phyloP scores from a whole-genome alignment of 164 flowering plant genomes.

The Tetrastigma voinierianum region DNA sequence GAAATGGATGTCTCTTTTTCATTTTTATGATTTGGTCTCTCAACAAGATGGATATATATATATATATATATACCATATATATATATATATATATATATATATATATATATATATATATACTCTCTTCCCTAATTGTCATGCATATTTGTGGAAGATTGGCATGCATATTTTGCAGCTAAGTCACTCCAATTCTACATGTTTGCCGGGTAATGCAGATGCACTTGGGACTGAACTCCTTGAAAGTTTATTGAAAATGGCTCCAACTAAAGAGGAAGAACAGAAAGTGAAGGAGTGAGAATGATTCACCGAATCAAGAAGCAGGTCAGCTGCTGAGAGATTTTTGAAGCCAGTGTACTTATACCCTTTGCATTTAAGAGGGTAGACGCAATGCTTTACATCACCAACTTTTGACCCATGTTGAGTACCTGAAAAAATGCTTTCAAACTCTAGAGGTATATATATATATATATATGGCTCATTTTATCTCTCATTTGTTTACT shows the following conservation, averaged over 20 bases:
- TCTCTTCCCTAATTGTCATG: too few species aligned
- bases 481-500: neutral
- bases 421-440: slow-evolving; percentile 77
- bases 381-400: too few species aligned
- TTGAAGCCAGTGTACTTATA: slow-evolving; percentile 72
- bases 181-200: slow-evolving; percentile 1
- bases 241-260: slow-evolving; percentile 85
- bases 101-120: too few species aligned
- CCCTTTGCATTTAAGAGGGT: slow-evolving; percentile 92
- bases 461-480: neutral
- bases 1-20: neutral
- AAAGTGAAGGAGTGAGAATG: slow-evolving; percentile 70
- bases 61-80: too few species aligned
- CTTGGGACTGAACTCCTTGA: slow-evolving; percentile 85
- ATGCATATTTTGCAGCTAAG: neutral
- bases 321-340: slow-evolving; percentile 83
- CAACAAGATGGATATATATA: too few species aligned
- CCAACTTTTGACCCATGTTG: slow-evolving; percentile 82
- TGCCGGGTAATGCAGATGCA: slow-evolving; percentile 77
- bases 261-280: slow-evolving; percentile 83
- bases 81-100: too few species aligned
- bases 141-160: neutral
- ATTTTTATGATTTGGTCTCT: too few species aligned
- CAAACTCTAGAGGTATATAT: slow-evolving; percentile 78
- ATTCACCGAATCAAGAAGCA: slow-evolving; percentile 66